phyloP scores from a whole-genome alignment of 129 eudicot species.

The Artemisia tridentata region DNA sequence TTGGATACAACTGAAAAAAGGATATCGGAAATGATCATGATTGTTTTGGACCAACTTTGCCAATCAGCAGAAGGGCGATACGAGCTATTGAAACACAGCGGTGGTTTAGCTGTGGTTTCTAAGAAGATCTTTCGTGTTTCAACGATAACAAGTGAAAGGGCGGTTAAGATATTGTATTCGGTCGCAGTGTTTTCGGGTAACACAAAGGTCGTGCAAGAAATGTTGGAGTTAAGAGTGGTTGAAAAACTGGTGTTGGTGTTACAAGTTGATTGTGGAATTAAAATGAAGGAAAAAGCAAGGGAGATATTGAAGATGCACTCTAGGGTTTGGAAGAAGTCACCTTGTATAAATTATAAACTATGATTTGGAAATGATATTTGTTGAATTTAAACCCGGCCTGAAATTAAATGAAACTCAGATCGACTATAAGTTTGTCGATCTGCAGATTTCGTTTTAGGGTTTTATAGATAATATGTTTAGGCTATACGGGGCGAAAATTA shows the following conservation, averaged over 20 bases:
- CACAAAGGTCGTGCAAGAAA: conserved; percentile 46
- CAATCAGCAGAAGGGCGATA: conserved; percentile 75
- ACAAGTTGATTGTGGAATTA: conserved; percentile 59
- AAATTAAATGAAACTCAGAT: neutral
- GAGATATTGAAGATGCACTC: conserved; percentile 56
- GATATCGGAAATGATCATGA: conserved; percentile 44
- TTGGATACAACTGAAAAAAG: conserved; percentile 47
- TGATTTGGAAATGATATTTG: neutral
- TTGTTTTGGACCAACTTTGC: conserved; percentile 44
- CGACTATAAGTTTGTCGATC: neutral
- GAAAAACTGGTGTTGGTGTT: conserved; percentile 51
- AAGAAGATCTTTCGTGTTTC: conserved; percentile 69
- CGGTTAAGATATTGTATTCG: conserved; percentile 50
- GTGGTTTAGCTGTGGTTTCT: conserved; percentile 69
- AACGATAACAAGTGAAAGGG: conserved; percentile 46
- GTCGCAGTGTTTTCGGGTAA: conserved; percentile 46
- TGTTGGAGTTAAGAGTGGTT: conserved; percentile 64
- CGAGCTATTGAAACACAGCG: conserved; percentile 54
- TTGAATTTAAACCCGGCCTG: neutral
- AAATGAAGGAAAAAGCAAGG: conserved; percentile 58
- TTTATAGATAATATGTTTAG: neutral
- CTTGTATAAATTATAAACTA: conserved; percentile 37
- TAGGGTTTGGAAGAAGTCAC: conserved; percentile 61
- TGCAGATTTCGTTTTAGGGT: conserved; percentile 8
- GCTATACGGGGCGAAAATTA: conserved; percentile 10